phyloP scores from a whole-genome alignment of 352 stramenopile species.

The Phytophthora podocarpi region DNA sequence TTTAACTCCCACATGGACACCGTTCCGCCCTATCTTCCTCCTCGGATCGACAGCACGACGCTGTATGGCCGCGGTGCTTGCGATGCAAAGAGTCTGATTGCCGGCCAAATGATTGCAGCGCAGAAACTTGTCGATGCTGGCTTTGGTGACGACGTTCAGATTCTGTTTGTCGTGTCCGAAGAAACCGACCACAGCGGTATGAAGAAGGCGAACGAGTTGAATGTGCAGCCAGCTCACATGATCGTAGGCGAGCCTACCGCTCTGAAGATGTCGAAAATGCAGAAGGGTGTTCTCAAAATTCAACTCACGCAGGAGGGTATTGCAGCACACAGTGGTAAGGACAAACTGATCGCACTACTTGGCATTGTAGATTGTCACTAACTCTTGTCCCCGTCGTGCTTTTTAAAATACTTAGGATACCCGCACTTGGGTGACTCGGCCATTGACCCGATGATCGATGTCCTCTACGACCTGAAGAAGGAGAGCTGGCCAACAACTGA shows the following conservation, averaged over 20 bases:
- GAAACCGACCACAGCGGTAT: constrained; percentile 90
- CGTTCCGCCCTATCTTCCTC: constrained; percentile 70
- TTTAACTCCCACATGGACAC: constrained; percentile 92
- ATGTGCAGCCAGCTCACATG: constrained; percentile 70
- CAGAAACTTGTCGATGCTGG: constrained; percentile 69
- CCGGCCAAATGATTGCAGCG: constrained; percentile 81
- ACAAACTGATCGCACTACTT: background rate
- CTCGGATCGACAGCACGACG: constrained; percentile 66
- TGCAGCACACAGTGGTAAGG: constrained; percentile 76
- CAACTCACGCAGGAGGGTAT: constrained; percentile 73
- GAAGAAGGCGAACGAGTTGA: constrained; percentile 87
- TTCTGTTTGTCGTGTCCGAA: constrained; percentile 89
- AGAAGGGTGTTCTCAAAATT: constrained; percentile 90
- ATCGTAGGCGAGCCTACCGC: constrained; percentile 84
- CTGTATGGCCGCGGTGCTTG: constrained; percentile 83
- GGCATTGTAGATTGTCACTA: background rate
- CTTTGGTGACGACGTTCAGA: constrained; percentile 60
- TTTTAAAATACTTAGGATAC: constrained; percentile 60
- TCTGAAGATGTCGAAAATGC: constrained; percentile 83
- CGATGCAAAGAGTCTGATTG: constrained; percentile 85
- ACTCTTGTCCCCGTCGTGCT: too few relatives aligned
- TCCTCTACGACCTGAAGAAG: constrained; percentile 84
- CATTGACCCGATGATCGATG: constrained; percentile 85
- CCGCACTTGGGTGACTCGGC: constrained; percentile 83
- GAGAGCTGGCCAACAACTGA: constrained; percentile 77